Base-by-base conservation (phyloP, 352 stramenopile genomes). In the Phytophthora boehmeriae region DNA sequence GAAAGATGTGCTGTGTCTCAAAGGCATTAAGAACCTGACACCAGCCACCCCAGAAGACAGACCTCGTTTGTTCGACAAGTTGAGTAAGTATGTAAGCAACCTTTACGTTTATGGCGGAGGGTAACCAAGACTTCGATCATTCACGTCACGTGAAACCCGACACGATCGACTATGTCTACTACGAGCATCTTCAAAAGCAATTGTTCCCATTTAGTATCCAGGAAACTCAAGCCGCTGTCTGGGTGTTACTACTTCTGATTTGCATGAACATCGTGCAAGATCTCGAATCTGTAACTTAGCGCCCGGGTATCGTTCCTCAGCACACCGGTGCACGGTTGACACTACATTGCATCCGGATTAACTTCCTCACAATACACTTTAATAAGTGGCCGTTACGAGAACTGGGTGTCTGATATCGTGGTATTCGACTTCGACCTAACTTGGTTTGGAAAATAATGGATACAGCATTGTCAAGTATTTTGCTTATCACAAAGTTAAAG, bases 111-210 rank as follows among this genome's bases (percentile, higher is more conserved):
- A 2, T 8, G 1, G 27, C 17, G 5, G 58, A 49, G 9, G 36
- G 52, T 0, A 57, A 64, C 51, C 27, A 56, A 14, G 20, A 13
- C 11, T n/a, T n/a, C n/a, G 58, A 47, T 5, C 25, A 48, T 4
- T 45, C 35, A 11, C 56, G 57, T 0, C 13, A 53, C 1, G 50
- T 28, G 0, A 54, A 55, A 9, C 22, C 56, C 5, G 46, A 59
- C 17, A 38, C 56, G 0, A n/a, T 51, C 27, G 47, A 59, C 14
- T 44, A 36, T 3, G 41, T 60, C 9, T 74, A 67, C 46, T 51
- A 67, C 32, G 56, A 71, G 20, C 25, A 68, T 8, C 10, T 61
- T 4, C 51, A 62, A 16, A 57, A 53, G 34, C 57, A 55, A 27
- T 0, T 48, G 13, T 39, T 69, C 6, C 61, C 66, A 10, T 71